Percentiles rank a stretch among this genome's conserved stretches.
These are phyloP conservation scores for Candida loeiensis DNA, from an alignment of 805 yeast species.

Conservation along the genomic window DNA sequence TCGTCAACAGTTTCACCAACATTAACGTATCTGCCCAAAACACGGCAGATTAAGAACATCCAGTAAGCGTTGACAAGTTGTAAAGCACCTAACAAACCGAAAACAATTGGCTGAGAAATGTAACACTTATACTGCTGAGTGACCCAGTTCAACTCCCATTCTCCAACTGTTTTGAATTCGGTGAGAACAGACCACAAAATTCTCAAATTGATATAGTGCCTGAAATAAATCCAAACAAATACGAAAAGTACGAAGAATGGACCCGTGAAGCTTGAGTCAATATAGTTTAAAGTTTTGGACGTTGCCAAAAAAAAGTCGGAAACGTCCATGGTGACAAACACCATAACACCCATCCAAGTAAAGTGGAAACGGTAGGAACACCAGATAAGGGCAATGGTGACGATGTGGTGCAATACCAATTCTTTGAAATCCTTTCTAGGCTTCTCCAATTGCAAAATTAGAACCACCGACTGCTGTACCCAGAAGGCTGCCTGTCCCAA, in stretches of 20 bases:
- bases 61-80: constrained; percentile 87
- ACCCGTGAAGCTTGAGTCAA: constrained; percentile 61
- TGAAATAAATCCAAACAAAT: constrained; percentile 75
- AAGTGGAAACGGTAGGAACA: constrained; percentile 90
- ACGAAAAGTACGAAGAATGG: constrained; percentile 71
- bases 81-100: constrained; percentile 68
- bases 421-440: constrained; percentile 94
- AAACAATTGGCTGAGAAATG: constrained; percentile 90
- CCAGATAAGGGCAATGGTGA: constrained; percentile 85
- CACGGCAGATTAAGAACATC: constrained; percentile 78
- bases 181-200: constrained; percentile 84
- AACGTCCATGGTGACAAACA: constrained; percentile 93
- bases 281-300: constrained; percentile 83
- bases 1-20: constrained; percentile 70
- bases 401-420: constrained; percentile 86
- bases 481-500: constrained; percentile 94
- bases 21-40: constrained; percentile 61
- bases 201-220: constrained; percentile 80
- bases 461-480: constrained; percentile 90
- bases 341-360: constrained; percentile 90
- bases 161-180: constrained; percentile 83
- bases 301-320: constrained; percentile 84
- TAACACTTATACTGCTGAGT: constrained; percentile 95
- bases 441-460: constrained; percentile 81
- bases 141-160: constrained; percentile 73